Base-by-base conservation (phyloP, 129 eudicot species). In the Lactuca sativa region DNA sequence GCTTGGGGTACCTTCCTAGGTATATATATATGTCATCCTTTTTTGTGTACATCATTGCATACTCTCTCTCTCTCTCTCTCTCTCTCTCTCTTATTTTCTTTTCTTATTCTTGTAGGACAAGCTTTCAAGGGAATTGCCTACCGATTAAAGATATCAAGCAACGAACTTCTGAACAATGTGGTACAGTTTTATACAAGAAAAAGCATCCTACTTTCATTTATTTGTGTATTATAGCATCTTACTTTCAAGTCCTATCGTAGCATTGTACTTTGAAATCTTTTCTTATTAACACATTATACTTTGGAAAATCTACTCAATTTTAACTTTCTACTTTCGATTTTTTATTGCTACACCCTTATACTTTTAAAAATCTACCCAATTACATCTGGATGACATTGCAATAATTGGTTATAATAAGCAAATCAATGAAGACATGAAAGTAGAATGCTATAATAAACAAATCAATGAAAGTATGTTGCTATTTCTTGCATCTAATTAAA, bases 61-160 rank as follows among this genome's bases (percentile, higher is more conserved):
- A 25, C 33, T 54, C 43, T 13, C 21, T 21, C 21, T 21, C 43
- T 52, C 5, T 14, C 1, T 15, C 21, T 56, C 6, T 80, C 32
- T 56, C 55, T 4, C 52, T 33, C 65, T n/a, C 59, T 14, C 60
- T 68, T 41, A 36, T 63, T 61, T 64, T 43, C 21, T 76, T 38
- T 33, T 8, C 2, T 25, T 54, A 34, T 41, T 4, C 15, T 32
- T 81, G 67, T 75, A 95, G 99, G 66, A 77, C 81, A 13, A 95
- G 95, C 76, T 95, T 95, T 82, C 95, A 78, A 40, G 99, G 97
- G 17, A 95, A 95, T 54, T 95, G 99, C 85, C 83, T 87, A 64
- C 82, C 84, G 15, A 85, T 83, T 65, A 82, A 84, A 80, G 90
- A 85, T 58, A 76, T 84, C 62, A 83, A 81, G 72, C 97, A 86